Evolutionary conservation across 78 protist genomes (phyloP).

Genomic region (Dictyostelium brefeldianum): DNA sequence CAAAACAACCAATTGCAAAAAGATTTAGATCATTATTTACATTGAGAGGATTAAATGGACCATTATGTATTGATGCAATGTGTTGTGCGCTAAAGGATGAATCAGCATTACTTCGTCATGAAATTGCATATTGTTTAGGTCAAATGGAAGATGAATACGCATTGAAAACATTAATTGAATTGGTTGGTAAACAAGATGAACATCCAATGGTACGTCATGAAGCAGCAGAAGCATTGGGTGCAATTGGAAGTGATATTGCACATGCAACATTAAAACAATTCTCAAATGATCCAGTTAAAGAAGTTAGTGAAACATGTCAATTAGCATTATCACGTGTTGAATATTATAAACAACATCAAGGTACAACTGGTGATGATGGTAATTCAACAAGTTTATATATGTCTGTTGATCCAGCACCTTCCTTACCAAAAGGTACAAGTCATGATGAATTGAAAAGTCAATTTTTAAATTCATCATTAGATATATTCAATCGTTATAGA

Average conservation of each 20-base stretch:
- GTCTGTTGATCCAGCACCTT: conserved; percentile 83
- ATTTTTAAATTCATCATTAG: conserved; percentile 46
- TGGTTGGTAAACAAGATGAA: conserved; percentile 58
- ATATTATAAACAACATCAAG: conserved; percentile 61
- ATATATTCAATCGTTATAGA: conserved; percentile 82
- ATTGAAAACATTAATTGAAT: conserved; percentile 3
- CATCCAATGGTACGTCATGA: conserved; percentile 92
- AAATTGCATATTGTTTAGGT: conserved; percentile 91
- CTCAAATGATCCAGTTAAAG: conserved; percentile 25
- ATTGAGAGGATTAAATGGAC: conserved; percentile 60
- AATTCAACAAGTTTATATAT: conserved; percentile 8
- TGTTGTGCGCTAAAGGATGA: conserved; percentile 23
- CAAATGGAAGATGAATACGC: conserved; percentile 83
- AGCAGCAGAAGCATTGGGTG: conserved; percentile 93
- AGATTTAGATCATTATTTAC: conserved; percentile 80
- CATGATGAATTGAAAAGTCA: conserved; percentile 17
- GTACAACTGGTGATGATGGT: conserved; percentile 23
- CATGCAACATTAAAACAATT: conserved; percentile 25
- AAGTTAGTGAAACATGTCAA: conserved; percentile 84
- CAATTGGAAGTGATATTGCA: conserved; percentile 72
- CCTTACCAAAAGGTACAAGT: not conserved
- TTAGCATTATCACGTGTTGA: conserved; percentile 62
- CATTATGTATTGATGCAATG: conserved; percentile 62
- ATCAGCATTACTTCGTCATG: conserved; percentile 88
- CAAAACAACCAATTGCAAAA: conserved; percentile 68